Percentiles rank a stretch among this genome's conserved stretches.
These are phyloP conservation scores for Emiliania huxleyi DNA, from an alignment of 78 protist genomes.

Conservation along the genomic window DNA sequence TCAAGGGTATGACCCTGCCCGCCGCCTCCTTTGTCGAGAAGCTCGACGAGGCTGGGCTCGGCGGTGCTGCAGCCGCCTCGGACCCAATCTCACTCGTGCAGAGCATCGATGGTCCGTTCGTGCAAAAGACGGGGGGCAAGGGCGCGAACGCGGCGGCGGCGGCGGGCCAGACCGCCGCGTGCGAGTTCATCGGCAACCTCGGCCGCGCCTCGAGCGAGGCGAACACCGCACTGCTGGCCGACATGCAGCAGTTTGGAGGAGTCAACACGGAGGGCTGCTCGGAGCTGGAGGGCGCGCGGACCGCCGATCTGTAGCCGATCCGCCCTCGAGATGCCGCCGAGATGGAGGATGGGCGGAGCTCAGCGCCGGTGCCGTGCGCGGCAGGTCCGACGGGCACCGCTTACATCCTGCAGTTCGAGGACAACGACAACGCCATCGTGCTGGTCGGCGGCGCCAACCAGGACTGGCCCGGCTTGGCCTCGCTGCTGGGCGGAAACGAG, in stretches of 20 bases:
- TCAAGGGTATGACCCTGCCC: slow-evolving; percentile 9
- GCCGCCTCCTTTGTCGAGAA: neutral
- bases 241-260: neutral
- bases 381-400: neutral
- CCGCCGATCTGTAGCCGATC: too few relatives aligned
- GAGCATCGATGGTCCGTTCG: neutral
- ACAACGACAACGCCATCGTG: neutral
- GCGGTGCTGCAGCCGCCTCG: too few relatives aligned
- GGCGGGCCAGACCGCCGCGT: neutral
- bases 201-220: neutral
- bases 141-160: slow-evolving; percentile 10
- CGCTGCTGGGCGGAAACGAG: neutral
- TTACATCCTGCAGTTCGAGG: neutral
- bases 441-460: slow-evolving; percentile 12
- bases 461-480: neutral
- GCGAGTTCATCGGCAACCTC: neutral
- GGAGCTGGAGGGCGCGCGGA: too few relatives aligned
- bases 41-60: neutral
- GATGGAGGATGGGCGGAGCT: too few relatives aligned
- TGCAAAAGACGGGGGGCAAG: slow-evolving; percentile 19
- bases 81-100: too few relatives aligned
- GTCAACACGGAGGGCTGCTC: neutral
- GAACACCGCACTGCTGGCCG: neutral
- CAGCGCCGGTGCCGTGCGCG: too few relatives aligned
- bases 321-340: too few relatives aligned